Conservation (phyloP, 176 grass and related monocot genomes). For the Cenchrus fungigraminus region DNA sequence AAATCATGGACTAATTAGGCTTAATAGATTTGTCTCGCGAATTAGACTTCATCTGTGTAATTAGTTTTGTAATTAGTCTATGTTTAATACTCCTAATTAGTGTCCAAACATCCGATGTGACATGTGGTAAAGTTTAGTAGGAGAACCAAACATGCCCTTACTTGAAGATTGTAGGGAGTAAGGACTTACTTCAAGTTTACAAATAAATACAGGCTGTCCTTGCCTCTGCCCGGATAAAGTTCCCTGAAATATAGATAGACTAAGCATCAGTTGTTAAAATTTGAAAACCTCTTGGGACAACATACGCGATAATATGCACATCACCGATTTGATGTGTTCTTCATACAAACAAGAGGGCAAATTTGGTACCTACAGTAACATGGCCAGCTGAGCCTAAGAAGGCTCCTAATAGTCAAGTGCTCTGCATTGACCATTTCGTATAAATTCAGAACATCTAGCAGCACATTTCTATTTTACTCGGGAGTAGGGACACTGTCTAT, state of each 20-base stretch:
- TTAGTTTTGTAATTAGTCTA: no score
- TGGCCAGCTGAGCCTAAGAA: background rate
- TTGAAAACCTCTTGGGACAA: conserved; percentile 18
- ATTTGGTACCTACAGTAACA: background rate
- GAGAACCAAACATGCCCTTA: no score
- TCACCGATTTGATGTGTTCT: conserved; percentile 2
- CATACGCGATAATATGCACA: conserved; percentile 13
- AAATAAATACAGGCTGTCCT: conserved; percentile 95
- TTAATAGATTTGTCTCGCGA: no score
- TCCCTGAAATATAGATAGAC: conserved; percentile 68
- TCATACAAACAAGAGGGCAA: background rate
- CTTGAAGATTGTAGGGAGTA: background rate
- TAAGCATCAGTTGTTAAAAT: conserved; percentile 25
- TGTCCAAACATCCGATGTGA: no score
- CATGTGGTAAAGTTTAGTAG: no score
- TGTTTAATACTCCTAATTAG: no score
- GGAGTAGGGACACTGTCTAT: background rate
- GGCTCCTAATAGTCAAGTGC: background rate
- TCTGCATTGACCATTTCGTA: background rate
- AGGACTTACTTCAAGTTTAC: conserved; percentile 98
- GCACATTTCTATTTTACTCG: conserved; percentile 27
- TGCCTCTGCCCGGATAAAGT: conserved; percentile 95
- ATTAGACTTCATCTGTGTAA: no score
- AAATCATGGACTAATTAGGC: no score
- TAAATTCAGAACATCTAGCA: conserved; percentile 24